Evolutionary conservation across 2,329 filamentous ascomycete species (phyloP).

Genomic region (Colletotrichum cereale): DNA sequence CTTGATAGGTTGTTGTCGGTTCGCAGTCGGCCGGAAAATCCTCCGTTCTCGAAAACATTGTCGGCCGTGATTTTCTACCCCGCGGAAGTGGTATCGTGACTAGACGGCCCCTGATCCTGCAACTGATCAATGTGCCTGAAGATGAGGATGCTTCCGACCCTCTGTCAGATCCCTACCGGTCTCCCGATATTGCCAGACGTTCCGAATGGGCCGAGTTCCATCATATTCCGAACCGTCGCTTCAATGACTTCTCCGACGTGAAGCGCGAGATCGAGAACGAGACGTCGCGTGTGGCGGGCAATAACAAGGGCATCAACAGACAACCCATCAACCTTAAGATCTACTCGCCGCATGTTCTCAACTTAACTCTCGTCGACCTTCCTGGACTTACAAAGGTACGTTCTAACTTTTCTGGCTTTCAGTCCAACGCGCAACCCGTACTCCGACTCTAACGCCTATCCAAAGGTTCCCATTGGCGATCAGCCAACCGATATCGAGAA

Average conservation of each 20-base stretch:
- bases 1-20: slow-evolving; percentile 90
- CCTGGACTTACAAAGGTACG: slow-evolving; percentile 92
- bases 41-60: slow-evolving; percentile 98
- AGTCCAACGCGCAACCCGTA: background rate
- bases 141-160: slow-evolving; percentile 77
- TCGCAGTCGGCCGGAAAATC: slow-evolving; percentile 99
- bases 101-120: slow-evolving; percentile 91
- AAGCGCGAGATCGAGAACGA: slow-evolving; percentile 98
- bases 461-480: slow-evolving; percentile 92
- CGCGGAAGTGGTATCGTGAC: slow-evolving; percentile 98
- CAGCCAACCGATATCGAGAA: slow-evolving; percentile 99
- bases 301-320: slow-evolving; percentile 98
- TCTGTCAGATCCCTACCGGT: slow-evolving; percentile 78
- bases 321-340: slow-evolving; percentile 99
- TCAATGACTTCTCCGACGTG: slow-evolving; percentile 92
- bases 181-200: slow-evolving; percentile 76
- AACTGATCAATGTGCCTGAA: slow-evolving; percentile 92
- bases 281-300: slow-evolving; percentile 90
- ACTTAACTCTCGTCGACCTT: slow-evolving; percentile 94
- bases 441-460: slow-evolving; percentile 33
- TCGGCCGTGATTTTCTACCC: slow-evolving; percentile 96
- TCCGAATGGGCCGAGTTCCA: slow-evolving; percentile 95
- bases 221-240: slow-evolving; percentile 89
- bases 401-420: background rate
- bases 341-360: slow-evolving; percentile 96